phyloP scores from a whole-genome alignment of 106 monocot genomes.

The Platanthera guangdongensis region DNA sequence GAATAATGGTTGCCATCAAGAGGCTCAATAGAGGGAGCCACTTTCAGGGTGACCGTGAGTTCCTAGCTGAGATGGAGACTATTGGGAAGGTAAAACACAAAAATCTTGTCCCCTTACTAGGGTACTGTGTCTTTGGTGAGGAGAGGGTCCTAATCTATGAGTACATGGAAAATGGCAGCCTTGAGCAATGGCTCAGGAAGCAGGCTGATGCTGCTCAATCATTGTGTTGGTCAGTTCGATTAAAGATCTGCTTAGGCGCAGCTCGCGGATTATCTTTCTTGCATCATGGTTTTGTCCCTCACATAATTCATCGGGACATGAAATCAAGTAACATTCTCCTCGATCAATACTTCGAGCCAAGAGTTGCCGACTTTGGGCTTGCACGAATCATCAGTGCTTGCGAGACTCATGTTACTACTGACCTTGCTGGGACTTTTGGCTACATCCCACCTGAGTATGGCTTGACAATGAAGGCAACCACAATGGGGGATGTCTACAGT shows the following conservation, averaged over 20 bases:
- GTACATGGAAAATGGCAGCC: constrained; percentile 88
- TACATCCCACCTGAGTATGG: constrained; percentile 56
- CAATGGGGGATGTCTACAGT: constrained; percentile 53
- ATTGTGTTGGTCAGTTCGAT: constrained; percentile 60
- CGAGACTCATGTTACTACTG: constrained; percentile 49
- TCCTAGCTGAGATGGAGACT: constrained; percentile 97
- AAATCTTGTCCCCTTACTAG: constrained; percentile 74
- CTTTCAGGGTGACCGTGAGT: constrained; percentile 78
- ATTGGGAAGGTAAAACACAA: constrained; percentile 82
- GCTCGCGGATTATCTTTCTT: constrained; percentile 43
- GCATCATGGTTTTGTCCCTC: constrained; percentile 50
- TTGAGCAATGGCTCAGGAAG: constrained; percentile 73
- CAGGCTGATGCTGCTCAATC: constrained; percentile 51
- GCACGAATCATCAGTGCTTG: constrained; percentile 47
- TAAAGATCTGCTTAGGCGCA: constrained; percentile 65
- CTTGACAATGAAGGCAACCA: constrained; percentile 34
- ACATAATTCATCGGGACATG: constrained; percentile 53
- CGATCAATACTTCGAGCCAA: constrained; percentile 31
- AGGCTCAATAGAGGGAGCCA: constrained; percentile 52
- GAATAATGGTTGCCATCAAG: constrained; percentile 51
- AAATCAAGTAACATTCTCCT: constrained; percentile 56
- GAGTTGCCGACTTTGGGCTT: constrained; percentile 45
- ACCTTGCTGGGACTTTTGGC: constrained; percentile 48
- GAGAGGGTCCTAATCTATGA: constrained; percentile 87
- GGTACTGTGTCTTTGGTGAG: constrained; percentile 79